Conservation (phyloP, 2,329 filamentous ascomycete species). For the Graphilbum fragrans region DNA sequence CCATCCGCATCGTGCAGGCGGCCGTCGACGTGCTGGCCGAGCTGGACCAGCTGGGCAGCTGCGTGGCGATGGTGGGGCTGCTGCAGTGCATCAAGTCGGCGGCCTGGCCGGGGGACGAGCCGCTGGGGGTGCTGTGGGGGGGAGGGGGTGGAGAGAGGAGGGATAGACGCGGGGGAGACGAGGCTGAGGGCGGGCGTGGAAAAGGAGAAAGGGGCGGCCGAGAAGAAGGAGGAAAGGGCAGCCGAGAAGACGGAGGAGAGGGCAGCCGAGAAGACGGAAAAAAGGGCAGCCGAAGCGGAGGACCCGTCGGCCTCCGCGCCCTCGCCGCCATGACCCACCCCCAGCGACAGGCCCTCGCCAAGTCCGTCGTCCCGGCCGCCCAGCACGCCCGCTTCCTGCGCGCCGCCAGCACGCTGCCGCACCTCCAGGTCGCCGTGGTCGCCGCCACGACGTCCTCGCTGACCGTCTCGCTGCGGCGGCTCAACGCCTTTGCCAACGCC, state of each 20-base stretch:
- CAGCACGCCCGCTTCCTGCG: constrained; percentile 39
- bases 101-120: constrained; percentile 75
- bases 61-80: constrained; percentile 68
- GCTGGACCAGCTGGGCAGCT: constrained; percentile 68
- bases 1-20: constrained; percentile 92
- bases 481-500: constrained; percentile 51
- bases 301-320: too few species aligned
- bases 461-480: constrained; percentile 49
- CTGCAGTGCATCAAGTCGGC: constrained; percentile 89
- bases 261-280: constrained; percentile 19
- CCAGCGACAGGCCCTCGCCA: constrained; percentile 31
- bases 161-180: not conserved
- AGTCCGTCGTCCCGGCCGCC: constrained; percentile 35
- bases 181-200: constrained; percentile 26
- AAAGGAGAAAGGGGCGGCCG: not conserved
- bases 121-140: constrained; percentile 68
- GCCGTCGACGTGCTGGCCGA: constrained; percentile 90
- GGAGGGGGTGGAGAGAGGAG: constrained; percentile 27
- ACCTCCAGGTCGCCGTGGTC: constrained; percentile 48
- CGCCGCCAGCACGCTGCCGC: constrained; percentile 54
- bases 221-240: not conserved
- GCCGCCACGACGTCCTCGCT: constrained; percentile 50
- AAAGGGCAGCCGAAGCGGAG: too few species aligned
- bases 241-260: constrained; percentile 26
- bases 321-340: constrained; percentile 22